These are phyloP conservation scores for Tulasnella sp. DNA, from an alignment of 768 basidiomycete species.

Conservation along the genomic window DNA sequence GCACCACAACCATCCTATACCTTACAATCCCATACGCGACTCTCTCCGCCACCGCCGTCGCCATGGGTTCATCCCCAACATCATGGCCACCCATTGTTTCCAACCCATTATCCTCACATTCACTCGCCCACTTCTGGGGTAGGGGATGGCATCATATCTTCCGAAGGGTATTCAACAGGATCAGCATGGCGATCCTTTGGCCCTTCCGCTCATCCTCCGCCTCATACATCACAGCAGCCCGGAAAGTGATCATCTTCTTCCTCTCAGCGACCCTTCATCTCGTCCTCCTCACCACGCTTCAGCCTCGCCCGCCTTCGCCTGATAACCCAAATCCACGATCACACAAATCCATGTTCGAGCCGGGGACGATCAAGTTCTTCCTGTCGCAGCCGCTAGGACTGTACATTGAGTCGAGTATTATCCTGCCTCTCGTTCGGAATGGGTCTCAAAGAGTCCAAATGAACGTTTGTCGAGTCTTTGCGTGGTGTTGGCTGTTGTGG, in stretches of 20 bases:
- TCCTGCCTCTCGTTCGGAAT: constrained; percentile 5
- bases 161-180: constrained; percentile 10
- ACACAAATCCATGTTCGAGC: constrained; percentile 2
- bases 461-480: not conserved
- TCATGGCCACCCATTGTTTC: constrained; percentile 15
- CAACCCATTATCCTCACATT: constrained; percentile 4
- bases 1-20: not conserved
- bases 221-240: not conserved
- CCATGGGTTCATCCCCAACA: not conserved
- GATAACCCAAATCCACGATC: constrained; percentile 1
- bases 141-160: constrained; percentile 17
- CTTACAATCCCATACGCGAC: constrained; percentile 5
- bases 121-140: constrained; percentile 17
- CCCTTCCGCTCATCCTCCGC: not conserved
- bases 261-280: constrained; percentile 15
- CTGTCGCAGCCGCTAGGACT: constrained; percentile 15
- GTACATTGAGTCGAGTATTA: constrained; percentile 4
- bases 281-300: constrained; percentile 8
- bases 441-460: not conserved
- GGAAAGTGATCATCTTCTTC: constrained; percentile 9
- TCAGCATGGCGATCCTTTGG: not conserved
- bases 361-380: constrained; percentile 16
- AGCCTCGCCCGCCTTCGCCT: not conserved
- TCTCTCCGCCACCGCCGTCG: not conserved
- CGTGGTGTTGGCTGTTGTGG: constrained; percentile 14